Conservation (phyloP, 164 flowering plant genomes). For the Euptelea pleiosperma region DNA sequence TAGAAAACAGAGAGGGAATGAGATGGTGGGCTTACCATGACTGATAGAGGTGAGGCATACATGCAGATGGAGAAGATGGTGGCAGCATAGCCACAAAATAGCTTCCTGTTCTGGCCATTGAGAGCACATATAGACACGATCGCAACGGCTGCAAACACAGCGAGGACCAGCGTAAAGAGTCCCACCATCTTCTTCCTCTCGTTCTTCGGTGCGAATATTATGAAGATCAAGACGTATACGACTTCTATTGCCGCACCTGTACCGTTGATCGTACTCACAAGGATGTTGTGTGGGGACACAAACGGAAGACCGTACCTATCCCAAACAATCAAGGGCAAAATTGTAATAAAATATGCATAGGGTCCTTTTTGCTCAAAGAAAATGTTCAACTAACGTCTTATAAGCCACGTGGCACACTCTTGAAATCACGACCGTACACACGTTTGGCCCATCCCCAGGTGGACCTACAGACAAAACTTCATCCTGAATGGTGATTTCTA, state of each 20-base stretch:
- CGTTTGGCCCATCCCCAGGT: no score
- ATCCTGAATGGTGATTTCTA: no score
- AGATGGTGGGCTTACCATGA: constrained; percentile 55
- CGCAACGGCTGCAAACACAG: constrained; percentile 52
- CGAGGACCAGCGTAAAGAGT: constrained; percentile 39
- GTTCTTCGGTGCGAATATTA: constrained; percentile 61
- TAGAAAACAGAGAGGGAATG: not conserved
- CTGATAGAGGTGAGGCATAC: constrained; percentile 86
- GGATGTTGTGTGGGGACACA: constrained; percentile 69
- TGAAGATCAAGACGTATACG: constrained; percentile 61
- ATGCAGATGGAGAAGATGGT: constrained; percentile 81
- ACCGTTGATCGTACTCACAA: constrained; percentile 75
- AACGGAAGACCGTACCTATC: constrained; percentile 87
- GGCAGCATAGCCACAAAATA: constrained; percentile 79
- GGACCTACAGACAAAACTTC: no score
- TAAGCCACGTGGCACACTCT: no score
- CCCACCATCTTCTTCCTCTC: constrained; percentile 57
- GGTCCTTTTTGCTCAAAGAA: no score
- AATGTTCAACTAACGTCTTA: no score
- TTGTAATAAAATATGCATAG: not conserved
- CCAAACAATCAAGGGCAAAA: not conserved
- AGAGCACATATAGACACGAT: constrained; percentile 67
- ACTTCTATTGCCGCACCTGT: constrained; percentile 73
- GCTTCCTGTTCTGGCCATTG: constrained; percentile 54
- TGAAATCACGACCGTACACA: no score